These are phyloP conservation scores for Boletus vinaceobasis DNA, from an alignment of 768 basidiomycete genomes.

Conservation along the genomic window DNA sequence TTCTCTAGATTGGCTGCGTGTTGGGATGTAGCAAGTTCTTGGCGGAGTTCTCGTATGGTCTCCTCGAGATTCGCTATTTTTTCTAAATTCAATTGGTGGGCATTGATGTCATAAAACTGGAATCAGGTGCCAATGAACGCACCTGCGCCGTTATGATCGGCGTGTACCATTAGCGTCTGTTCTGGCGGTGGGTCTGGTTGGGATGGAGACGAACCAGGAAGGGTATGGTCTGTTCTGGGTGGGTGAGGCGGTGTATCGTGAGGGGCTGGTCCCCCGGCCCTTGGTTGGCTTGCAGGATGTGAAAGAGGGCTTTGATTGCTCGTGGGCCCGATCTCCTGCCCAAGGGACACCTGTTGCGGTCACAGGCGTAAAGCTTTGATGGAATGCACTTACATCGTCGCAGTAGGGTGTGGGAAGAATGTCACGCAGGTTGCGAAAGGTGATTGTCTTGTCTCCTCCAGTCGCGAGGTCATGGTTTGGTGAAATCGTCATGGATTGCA, in stretches of 20 bases:
- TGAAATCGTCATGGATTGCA: background rate
- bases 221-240: slow-evolving; percentile 1
- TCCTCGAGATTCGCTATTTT: background rate
- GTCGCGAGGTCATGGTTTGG: background rate
- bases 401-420: too few species aligned
- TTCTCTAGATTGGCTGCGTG: too few species aligned
- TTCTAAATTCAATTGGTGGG: too few species aligned
- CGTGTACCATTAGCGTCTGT: slow-evolving; percentile 19
- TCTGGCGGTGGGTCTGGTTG: background rate
- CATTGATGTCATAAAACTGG: background rate
- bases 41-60: background rate
- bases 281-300: background rate
- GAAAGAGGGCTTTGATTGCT: background rate
- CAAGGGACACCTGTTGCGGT: background rate
- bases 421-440: too few species aligned
- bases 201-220: slow-evolving; percentile 8
- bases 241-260: slow-evolving; percentile 7
- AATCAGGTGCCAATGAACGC: background rate
- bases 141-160: background rate
- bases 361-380: background rate
- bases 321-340: background rate
- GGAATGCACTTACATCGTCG: too few species aligned
- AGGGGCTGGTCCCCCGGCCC: background rate
- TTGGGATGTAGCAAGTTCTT: background rate
- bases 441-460: background rate